phyloP scores from a whole-genome alignment of 495 filamentous ascomycete genomes.

The Cryomyces minteri region DNA sequence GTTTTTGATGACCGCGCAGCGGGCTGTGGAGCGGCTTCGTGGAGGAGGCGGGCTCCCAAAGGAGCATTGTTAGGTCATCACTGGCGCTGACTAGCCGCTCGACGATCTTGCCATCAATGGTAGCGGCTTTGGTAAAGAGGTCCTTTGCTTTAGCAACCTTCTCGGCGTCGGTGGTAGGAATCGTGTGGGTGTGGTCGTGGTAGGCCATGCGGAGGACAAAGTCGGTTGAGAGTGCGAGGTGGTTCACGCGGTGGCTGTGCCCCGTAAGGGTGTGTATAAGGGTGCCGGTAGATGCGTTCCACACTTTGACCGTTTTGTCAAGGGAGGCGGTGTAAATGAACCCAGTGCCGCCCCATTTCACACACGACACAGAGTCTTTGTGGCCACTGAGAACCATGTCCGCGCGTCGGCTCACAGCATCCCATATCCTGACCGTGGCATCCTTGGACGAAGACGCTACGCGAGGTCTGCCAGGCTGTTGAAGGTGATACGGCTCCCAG shows the following conservation, averaged over 20 bases:
- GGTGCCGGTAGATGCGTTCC: conserved; percentile 64
- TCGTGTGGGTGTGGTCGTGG: conserved; percentile 58
- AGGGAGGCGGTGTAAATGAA: conserved; percentile 79
- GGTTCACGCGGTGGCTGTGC: conserved; percentile 93
- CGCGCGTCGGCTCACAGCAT: conserved; percentile 55
- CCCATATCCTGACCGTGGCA: conserved; percentile 76
- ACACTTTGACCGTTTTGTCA: conserved; percentile 85
- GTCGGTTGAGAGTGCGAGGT: conserved; percentile 86
- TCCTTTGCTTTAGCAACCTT: conserved; percentile 60
- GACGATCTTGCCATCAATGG: conserved; percentile 52
- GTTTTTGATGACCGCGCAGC: conserved; percentile 84
- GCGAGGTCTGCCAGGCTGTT: conserved; percentile 51
- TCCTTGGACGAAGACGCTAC: conserved; percentile 86
- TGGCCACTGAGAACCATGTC: conserved; percentile 76
- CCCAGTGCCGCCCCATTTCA: conserved; percentile 85
- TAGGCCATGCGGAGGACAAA: conserved; percentile 75
- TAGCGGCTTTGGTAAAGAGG: conserved; percentile 80
- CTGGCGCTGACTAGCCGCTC: conserved; percentile 81
- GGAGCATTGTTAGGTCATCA: conserved; percentile 92
- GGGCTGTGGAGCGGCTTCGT: conserved; percentile 66
- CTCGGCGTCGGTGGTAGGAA: conserved; percentile 47
- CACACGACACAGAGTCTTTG: conserved; percentile 72
- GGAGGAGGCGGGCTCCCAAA: conserved; percentile 73
- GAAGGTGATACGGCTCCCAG: conserved; percentile 90
- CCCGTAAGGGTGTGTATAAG: conserved; percentile 59